Percentiles rank a stretch among this genome's conserved stretches.
These are phyloP conservation scores for Mytilinidion resinicola DNA, from an alignment of 495 filamentous ascomycete genomes.

Conservation along the genomic window DNA sequence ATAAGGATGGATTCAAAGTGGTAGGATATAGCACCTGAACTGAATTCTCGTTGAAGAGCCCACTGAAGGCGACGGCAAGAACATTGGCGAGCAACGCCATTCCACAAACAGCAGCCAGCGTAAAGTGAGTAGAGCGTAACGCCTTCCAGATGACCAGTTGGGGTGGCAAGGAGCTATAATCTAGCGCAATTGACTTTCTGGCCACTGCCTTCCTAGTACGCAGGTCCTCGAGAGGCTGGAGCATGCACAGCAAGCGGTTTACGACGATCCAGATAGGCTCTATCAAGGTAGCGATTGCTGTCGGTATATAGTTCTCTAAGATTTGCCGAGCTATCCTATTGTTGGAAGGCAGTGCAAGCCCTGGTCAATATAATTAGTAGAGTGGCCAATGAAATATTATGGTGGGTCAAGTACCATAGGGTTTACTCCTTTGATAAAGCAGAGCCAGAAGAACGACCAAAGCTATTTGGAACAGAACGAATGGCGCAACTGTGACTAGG, in stretches of 20 bases:
- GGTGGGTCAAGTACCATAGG: conserved; percentile 9
- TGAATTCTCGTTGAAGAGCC: conserved; percentile 32
- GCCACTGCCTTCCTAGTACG: conserved; percentile 28
- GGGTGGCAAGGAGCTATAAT: conserved; percentile 44
- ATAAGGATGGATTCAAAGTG: conserved; percentile 10
- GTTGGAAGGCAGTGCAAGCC: conserved; percentile 36
- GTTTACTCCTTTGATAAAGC: conserved; percentile 4
- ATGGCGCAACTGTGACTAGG: neutral
- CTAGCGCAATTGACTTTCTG: conserved; percentile 31
- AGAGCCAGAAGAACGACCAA: conserved; percentile 1
- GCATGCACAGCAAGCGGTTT: conserved; percentile 39
- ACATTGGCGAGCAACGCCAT: conserved; percentile 39
- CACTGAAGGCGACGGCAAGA: conserved; percentile 35
- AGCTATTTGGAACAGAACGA: neutral
- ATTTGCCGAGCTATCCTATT: conserved; percentile 37
- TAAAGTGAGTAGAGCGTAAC: conserved; percentile 33
- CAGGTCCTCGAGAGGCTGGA: conserved; percentile 43
- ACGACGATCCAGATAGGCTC: conserved; percentile 46
- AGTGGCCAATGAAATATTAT: no score
- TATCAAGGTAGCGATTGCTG: conserved; percentile 38
- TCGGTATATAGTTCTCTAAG: conserved; percentile 43
- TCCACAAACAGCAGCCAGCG: conserved; percentile 35
- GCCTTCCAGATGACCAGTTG: conserved; percentile 39
- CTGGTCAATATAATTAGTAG: conserved; percentile 25
- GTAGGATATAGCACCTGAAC: neutral